phyloP scores from a whole-genome alignment of 805 yeast genomes.

The Candida sanyiensis region DNA sequence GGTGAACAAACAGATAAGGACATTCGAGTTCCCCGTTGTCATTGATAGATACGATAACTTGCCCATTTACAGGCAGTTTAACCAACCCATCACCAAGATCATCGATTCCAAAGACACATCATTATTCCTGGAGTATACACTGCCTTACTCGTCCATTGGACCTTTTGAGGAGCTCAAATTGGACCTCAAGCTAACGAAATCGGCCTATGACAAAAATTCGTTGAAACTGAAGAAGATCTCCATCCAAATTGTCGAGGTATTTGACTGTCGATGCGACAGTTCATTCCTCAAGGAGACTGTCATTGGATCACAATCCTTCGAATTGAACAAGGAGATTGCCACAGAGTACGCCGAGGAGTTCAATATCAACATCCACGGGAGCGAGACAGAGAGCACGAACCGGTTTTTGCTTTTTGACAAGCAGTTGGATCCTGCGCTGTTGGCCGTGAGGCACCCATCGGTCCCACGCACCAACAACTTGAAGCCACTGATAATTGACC shows the following conservation, averaged over 20 bases:
- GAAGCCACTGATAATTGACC: constrained; percentile 27
- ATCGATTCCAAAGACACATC: constrained; percentile 44
- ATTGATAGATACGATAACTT: constrained; percentile 52
- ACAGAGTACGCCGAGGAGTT: constrained; percentile 20
- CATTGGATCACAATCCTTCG: constrained; percentile 25
- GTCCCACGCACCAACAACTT: constrained; percentile 21
- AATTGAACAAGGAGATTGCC: constrained; percentile 11
- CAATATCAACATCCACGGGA: constrained; percentile 25
- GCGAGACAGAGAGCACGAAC: constrained; percentile 11
- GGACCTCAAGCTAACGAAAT: constrained; percentile 35
- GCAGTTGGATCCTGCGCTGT: constrained; percentile 28
- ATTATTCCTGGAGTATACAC: constrained; percentile 38
- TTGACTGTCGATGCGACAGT: constrained; percentile 35
- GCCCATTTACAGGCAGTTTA: constrained; percentile 50
- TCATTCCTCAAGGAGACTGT: constrained; percentile 42
- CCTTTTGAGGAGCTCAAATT: constrained; percentile 45
- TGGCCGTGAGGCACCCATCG: constrained; percentile 18
- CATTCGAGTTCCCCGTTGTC: constrained; percentile 41
- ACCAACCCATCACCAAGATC: constrained; percentile 43
- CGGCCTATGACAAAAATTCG: constrained; percentile 6
- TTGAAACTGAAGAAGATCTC: constrained; percentile 40
- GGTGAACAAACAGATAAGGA: constrained; percentile 10
- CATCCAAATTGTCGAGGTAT: constrained; percentile 45
- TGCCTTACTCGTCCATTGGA: constrained; percentile 53
- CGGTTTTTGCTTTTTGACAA: constrained; percentile 27